Evolutionary conservation across 1,284 basidiomycete genomes (phyloP).

Genomic region (Marasmius sp.): DNA sequence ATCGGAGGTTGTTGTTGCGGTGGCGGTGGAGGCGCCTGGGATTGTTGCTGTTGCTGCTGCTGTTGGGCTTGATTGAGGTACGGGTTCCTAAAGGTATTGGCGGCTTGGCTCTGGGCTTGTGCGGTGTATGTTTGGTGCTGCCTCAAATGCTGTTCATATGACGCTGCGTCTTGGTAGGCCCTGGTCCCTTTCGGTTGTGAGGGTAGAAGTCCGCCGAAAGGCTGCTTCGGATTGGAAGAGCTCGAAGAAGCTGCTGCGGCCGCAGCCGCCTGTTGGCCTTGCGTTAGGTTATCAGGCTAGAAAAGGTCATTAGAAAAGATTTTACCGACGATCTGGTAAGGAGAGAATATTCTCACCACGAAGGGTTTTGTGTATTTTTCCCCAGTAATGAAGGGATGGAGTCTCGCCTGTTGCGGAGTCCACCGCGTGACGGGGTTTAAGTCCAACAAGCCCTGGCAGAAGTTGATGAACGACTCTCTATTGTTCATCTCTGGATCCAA

Average conservation of each 20-base stretch:
- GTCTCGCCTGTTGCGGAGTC: conserved; percentile 94
- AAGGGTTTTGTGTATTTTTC: conserved; percentile 92
- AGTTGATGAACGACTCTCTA: conserved; percentile 94
- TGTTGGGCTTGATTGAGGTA: conserved; percentile 50
- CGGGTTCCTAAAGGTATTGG: conserved; percentile 71
- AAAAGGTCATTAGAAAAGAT: conserved; percentile 2
- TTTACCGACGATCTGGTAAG: neutral
- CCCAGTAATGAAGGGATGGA: conserved; percentile 98
- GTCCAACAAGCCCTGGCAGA: conserved; percentile 92
- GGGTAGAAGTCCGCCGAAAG: conserved; percentile 91
- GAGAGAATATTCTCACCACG: conserved; percentile 55
- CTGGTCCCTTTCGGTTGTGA: conserved; percentile 77
- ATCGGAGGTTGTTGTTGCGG: conserved; percentile 4
- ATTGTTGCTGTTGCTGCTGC: conserved; percentile 40
- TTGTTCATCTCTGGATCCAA: conserved; percentile 81
- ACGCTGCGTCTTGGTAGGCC: conserved; percentile 89
- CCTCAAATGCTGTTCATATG: conserved; percentile 92
- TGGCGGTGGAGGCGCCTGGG: conserved; percentile 16
- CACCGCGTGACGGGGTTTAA: conserved; percentile 94
- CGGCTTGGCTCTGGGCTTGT: conserved; percentile 71
- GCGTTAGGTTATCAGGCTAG: conserved; percentile 51
- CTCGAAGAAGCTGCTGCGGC: conserved; percentile 4
- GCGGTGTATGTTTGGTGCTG: conserved; percentile 94
- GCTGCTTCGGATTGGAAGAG: conserved; percentile 73
- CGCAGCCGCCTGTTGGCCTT: conserved; percentile 34